A percentile compares a stretch with the other conserved stretches of the same genome.
phyloP scores from a whole-genome alignment of 305 asterid species.

The Fraxinus floribunda region DNA sequence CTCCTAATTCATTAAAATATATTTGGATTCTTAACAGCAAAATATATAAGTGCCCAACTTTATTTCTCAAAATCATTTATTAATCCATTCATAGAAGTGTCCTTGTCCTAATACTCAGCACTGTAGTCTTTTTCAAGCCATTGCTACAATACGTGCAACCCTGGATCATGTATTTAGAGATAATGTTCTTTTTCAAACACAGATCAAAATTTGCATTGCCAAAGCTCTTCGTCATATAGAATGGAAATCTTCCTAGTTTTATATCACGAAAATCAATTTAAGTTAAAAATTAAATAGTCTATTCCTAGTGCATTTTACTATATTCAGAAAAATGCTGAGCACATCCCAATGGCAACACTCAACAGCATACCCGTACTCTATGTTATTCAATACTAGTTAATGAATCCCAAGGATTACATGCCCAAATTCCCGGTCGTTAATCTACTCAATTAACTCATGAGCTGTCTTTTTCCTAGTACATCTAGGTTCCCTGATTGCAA shows the following conservation, averaged over 20 bases:
- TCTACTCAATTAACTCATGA: neutral
- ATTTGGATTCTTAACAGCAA: neutral
- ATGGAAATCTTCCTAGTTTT: neutral
- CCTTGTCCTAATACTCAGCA: neutral
- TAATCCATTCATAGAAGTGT: neutral
- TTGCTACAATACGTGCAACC: neutral
- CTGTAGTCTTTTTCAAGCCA: neutral
- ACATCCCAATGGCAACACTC: neutral
- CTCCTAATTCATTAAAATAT: neutral
- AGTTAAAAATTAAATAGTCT: neutral
- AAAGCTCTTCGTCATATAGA: neutral
- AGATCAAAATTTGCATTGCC: neutral
- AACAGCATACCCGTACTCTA: neutral
- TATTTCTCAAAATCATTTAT: neutral
- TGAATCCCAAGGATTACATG: neutral
- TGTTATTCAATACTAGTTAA: neutral
- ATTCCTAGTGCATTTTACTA: neutral
- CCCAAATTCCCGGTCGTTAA: neutral
- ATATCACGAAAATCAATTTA: neutral
- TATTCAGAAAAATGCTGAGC: neutral
- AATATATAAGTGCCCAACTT: neutral
- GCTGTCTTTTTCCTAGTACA: neutral
- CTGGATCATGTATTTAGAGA: neutral
- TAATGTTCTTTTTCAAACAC: neutral
- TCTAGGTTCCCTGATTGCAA: neutral